Evolutionary conservation across 2,329 filamentous ascomycete genomes (phyloP), one percentile per base, ranked within the genome.

Genomic region (Alternaria conjuncta): DNA sequence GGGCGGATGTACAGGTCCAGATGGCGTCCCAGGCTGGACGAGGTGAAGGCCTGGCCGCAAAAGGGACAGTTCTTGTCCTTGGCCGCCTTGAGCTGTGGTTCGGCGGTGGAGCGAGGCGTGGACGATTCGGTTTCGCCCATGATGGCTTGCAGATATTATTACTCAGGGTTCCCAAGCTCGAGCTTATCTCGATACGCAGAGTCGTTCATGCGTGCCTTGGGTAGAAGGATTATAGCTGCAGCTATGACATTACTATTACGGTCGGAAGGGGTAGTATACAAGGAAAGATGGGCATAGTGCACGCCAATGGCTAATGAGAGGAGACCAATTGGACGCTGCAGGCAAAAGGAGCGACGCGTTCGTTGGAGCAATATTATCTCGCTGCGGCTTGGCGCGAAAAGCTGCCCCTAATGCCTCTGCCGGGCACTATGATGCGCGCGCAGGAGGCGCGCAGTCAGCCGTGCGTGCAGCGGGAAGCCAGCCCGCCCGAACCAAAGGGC

Each of bases 1-100:
- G 94, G 91, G 76, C 94, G 94, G 74, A 97, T 94, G 80, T 96
- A 97, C 43, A 97, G 88, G 79, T 98, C 95, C 70, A 97, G 89
- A 81, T 98, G 95, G 49, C 95, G 91, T 54, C 95, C 95, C 57
- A 98, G 88, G 3, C 93, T 97, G 28, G 68, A 71, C 2, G 94
- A 97, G 15, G 95, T 97, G 78, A 97, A 98, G 7, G 91, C 86
- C 79, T 97, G 93, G 50, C 89, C 86, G 80, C 95, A 98, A 82
- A 93, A 98, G 36, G 90, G 92, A 79, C 95, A 97, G 68, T 86
- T 90, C 77, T 92, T 93, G 83, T 98, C 94, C 81, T 98, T 98
- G 63, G 86, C 81, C 15, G 91, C 86, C 57, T 82, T 79, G 60
- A 80, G 78, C 69, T 70, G 68, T 46, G 69, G 60, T 50, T 64